Base-by-base conservation (phyloP, 768 basidiomycete genomes). In the Hemileccinum impolitum region DNA sequence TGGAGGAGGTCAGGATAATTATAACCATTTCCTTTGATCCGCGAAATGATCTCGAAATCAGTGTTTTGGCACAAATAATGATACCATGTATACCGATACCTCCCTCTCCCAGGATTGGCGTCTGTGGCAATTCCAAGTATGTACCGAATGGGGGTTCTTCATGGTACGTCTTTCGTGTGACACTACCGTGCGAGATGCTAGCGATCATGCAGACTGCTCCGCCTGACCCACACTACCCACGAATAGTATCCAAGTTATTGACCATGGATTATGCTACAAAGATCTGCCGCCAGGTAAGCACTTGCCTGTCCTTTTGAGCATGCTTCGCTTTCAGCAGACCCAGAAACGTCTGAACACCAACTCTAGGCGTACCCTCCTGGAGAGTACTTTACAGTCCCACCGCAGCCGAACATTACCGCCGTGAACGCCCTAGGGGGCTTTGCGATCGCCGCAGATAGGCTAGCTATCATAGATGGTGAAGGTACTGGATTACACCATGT, bases 61-160 rank as follows among this genome's bases (percentile, higher is more conserved):
- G 83, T 97, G 94, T 69, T 96, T 94, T 59, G 92, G 93, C 5
- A 89, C 91, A 0, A 84, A 75, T 53, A 72, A 94, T 50, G 86
- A 86, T 55, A 59, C 72, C 4, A 73, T 82, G 56, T 95, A 79
- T 67, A 75, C 76, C 54, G 72, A 75, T 12, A 81, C 77, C 1
- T 78, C 76, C 11, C 65, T 92, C 8, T 75, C 81, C 48, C 79
- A 90, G 58, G 77, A 76, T 5, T 97, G 94, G 94, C 77, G 91
- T 36, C 70, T 85, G 12, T 97, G 94, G 94, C 56, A 74, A 6
- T 95, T 92, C 77, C 94, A 91, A 70, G 89, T 92, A 45, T 94
- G 92, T 72, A 93, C 90, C 0, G 81, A 95, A 60, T 97, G 95
- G 95, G 95, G 94, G 2, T 99, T 91, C 67, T 94, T 95, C 65